Percentiles rank a stretch among this genome's conserved stretches.
Evolutionary conservation across 2,329 filamentous ascomycete species (phyloP).

Genomic region (Colletotrichum sp.): DNA sequence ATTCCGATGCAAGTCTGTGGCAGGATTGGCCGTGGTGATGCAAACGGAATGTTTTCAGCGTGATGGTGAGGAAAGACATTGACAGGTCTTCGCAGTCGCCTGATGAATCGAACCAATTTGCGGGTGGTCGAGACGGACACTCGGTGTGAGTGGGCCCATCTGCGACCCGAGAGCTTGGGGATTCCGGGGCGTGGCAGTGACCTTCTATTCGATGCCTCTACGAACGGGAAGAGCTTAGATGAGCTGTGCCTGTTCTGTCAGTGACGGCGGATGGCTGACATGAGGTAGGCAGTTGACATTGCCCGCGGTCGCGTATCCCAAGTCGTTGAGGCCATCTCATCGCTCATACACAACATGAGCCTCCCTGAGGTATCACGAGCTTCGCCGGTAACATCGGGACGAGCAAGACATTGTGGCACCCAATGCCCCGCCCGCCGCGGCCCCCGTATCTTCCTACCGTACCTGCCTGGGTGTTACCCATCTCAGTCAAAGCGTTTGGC

Average conservation of each 20-base stretch:
- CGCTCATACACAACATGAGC: neutral
- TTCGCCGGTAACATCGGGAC: neutral
- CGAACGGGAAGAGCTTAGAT: neutral
- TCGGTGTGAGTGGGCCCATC: slow-evolving; percentile 12
- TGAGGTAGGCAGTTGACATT: neutral
- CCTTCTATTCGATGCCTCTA: neutral
- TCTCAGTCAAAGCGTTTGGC: neutral
- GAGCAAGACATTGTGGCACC: neutral
- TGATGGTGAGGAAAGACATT: neutral
- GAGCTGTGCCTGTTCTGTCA: neutral
- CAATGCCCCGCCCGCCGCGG: neutral
- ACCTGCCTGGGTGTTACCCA: neutral
- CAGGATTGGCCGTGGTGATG: slow-evolving; percentile 1
- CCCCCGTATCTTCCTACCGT: neutral
- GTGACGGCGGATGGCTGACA: neutral
- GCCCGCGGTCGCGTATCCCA: neutral
- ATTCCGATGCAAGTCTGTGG: neutral
- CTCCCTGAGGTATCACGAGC: neutral
- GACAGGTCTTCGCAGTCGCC: neutral
- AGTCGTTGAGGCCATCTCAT: neutral
- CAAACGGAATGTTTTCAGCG: neutral
- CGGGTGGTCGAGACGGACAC: neutral
- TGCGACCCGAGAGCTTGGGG: slow-evolving; percentile 12
- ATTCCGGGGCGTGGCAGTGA: neutral
- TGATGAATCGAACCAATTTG: slow-evolving; percentile 13